phyloP scores from a whole-genome alignment of 2,329 filamentous ascomycete genomes.

The Cylindrodendrum hubeiense region DNA sequence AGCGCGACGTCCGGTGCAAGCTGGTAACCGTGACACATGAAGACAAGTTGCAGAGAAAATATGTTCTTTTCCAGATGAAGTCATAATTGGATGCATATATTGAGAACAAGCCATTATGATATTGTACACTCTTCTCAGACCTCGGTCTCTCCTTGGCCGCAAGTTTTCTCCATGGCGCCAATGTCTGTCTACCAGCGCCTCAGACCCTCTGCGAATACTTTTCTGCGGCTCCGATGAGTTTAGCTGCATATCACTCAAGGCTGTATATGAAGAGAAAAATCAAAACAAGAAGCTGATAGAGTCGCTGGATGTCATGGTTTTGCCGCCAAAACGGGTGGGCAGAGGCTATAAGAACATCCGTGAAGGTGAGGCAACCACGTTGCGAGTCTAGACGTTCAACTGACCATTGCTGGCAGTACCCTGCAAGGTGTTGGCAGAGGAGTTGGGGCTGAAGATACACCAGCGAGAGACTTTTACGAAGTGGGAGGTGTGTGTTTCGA shows the following conservation, averaged over 20 bases:
- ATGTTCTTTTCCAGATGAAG: neutral
- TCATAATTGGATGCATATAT: neutral
- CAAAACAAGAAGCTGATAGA: slow-evolving; percentile 68
- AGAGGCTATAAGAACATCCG: slow-evolving; percentile 77
- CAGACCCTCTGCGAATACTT: slow-evolving; percentile 80
- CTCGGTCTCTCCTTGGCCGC: slow-evolving; percentile 22
- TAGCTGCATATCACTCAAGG: slow-evolving; percentile 81
- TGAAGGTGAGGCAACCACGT: slow-evolving; percentile 64
- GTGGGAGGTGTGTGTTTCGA: slow-evolving; percentile 73
- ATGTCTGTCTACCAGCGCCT: slow-evolving; percentile 34
- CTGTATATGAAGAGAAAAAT: slow-evolving; percentile 72
- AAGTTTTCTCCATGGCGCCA: slow-evolving; percentile 22
- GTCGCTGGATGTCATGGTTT: slow-evolving; percentile 88
- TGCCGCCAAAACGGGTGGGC: slow-evolving; percentile 82
- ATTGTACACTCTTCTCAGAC: slow-evolving; percentile 29
- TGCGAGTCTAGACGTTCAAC: neutral
- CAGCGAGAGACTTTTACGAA: slow-evolving; percentile 84
- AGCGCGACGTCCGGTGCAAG: neutral
- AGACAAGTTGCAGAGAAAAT: neutral
- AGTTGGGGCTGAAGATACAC: slow-evolving; percentile 76
- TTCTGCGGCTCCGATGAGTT: slow-evolving; percentile 97
- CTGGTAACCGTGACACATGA: neutral
- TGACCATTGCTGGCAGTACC: slow-evolving; percentile 68
- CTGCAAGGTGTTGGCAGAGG: slow-evolving; percentile 73
- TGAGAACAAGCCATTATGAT: slow-evolving; percentile 27